Evolutionary conservation across 257 asterid species (phyloP).

Genomic region (Nicotiana obtusifolia): DNA sequence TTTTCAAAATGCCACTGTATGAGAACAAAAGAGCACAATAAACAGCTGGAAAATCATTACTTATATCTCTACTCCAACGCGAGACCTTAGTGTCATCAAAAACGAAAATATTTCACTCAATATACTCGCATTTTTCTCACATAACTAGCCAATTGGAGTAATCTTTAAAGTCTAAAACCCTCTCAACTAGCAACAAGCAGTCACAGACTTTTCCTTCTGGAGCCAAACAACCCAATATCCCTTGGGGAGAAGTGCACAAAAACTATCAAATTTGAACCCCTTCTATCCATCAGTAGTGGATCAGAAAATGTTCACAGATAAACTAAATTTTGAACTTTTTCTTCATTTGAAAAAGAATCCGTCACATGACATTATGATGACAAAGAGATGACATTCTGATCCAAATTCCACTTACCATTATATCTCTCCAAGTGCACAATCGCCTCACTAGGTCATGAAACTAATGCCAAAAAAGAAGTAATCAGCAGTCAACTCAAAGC

Average conservation of each 20-base stretch:
- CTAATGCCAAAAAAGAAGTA: slow-evolving; percentile 27
- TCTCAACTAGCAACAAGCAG: neutral
- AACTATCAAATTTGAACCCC: neutral
- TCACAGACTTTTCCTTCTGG: neutral
- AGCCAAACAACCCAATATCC: neutral
- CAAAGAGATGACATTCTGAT: neutral
- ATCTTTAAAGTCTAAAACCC: neutral
- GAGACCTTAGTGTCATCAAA: neutral
- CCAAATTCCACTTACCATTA: slow-evolving; percentile 61
- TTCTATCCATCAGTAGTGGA: neutral
- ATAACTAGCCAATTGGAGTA: neutral
- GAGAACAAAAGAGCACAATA: neutral
- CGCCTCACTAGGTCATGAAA: slow-evolving; percentile 76
- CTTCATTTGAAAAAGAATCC: neutral
- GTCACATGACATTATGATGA: neutral
- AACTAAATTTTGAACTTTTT: neutral
- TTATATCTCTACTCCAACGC: neutral
- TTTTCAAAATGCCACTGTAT: neutral
- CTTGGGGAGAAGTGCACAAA: neutral
- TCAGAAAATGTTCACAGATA: neutral
- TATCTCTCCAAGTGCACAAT: slow-evolving; percentile 91
- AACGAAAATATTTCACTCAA: neutral
- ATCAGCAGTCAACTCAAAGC: neutral
- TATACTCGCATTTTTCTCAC: neutral
- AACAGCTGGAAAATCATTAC: neutral